Base-by-base conservation (phyloP, 2,329 filamentous ascomycete species). In the Epichloe festucae region DNA sequence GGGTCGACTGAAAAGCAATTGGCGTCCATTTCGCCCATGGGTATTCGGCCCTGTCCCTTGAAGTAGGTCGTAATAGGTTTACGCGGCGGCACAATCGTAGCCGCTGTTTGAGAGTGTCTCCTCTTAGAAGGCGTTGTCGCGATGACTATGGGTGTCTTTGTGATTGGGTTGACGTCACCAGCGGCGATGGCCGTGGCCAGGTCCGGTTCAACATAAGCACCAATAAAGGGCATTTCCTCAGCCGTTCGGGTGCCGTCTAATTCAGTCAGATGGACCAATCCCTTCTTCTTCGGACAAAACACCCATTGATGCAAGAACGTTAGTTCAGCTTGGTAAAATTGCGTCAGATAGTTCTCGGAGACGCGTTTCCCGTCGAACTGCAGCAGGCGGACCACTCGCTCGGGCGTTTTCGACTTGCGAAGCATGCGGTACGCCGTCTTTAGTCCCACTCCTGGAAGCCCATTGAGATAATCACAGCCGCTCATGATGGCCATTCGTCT, bases 281-380 rank as follows among this genome's bases (percentile, higher is more conserved):
- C 72, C 53, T 83, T 75, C 42, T 77, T 75, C 39, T 75, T 71
- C 0, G 91, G 89, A 64, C 91, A 97, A 65, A 87, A 98, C 3
- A 97, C 91, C 69, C 93, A 87, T 70, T 96, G 93, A 62, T 97
- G 87, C 17, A 96, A 70, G 62, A 98, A 98, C 0, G 93, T 97
- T 58, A 87, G 73, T 66, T 98, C 93, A 0, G 93, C 93, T 63
- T 91, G 84, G 55, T 81, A 78, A 64, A 97, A 98, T 19, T 79
- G 75, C 7, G 86, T 81, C 31, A 93, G 71, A 63, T 97, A 98
- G 55, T 86, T 84, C 40, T 82, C 72, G 0, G 93, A 90, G 10
- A 98, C 78, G 59, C 82, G 84, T 64, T 95, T 90, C 17, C 89
- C 89, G 51, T 96, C 89, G 57, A 97, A 94, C 58, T 90, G 87